phyloP scores from a whole-genome alignment of 495 filamentous ascomycete genomes.

The Jackrogersella minutella region DNA sequence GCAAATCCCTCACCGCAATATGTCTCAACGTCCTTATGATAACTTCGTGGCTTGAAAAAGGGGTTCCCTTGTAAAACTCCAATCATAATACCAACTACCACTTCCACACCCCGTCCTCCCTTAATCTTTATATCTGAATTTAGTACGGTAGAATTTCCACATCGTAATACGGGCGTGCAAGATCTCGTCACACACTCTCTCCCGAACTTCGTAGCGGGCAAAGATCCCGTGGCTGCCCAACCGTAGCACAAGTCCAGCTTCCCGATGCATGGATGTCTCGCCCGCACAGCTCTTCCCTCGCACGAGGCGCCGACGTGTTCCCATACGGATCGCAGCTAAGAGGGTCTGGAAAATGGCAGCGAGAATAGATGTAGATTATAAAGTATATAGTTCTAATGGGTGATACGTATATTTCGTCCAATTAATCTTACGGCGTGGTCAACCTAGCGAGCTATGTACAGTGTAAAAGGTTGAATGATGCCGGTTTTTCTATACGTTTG shows the following conservation, averaged over 20 bases:
- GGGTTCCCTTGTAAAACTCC: not conserved
- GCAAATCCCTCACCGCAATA: not conserved
- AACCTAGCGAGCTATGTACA: conserved; percentile 32
- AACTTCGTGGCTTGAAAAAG: not conserved
- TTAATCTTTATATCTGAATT: too few relatives aligned
- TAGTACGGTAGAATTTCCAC: too few relatives aligned
- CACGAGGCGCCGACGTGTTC: conserved; percentile 2
- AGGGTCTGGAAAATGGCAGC: not conserved
- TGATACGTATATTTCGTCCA: conserved; percentile 17
- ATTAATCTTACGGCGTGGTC: conserved; percentile 24
- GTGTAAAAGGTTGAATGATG: conserved; percentile 18
- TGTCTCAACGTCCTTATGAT: not conserved
- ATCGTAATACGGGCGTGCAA: conserved; percentile 14
- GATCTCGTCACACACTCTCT: conserved; percentile 22
- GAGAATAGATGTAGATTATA: not conserved
- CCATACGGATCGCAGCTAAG: conserved; percentile 1
- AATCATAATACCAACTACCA: not conserved
- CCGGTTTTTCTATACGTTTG: conserved; percentile 31
- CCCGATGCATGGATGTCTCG: conserved; percentile 9
- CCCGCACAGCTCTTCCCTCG: not conserved
- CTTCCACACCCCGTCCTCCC: too few relatives aligned
- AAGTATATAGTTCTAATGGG: not conserved
- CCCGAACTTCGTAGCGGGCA: not conserved
- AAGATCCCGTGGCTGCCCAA: conserved; percentile 27
- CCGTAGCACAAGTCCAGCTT: conserved; percentile 4